Evolutionary conservation across 192 early-diverging fungal species (phyloP).

Genomic region (Coemansia sp.): DNA sequence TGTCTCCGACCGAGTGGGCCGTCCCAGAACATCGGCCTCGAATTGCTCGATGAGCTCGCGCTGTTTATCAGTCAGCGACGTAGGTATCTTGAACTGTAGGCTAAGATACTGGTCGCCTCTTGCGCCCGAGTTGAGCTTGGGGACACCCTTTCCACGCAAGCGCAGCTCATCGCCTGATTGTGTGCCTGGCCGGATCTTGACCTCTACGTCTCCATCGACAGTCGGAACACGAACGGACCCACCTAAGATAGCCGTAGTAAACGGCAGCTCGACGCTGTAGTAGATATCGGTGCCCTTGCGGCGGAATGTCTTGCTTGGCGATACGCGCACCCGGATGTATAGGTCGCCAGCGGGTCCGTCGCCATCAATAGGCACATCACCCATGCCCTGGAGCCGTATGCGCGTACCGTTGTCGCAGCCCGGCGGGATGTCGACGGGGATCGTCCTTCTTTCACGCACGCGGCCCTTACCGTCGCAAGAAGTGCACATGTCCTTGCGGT

Average conservation of each 20-base stretch:
- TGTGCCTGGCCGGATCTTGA: slow-evolving; percentile 80
- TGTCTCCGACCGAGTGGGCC: slow-evolving; percentile 9
- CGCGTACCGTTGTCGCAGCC: slow-evolving; percentile 84
- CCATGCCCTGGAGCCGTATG: slow-evolving; percentile 77
- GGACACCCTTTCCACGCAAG: slow-evolving; percentile 78
- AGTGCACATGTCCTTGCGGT: slow-evolving; percentile 66
- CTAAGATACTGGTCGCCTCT: slow-evolving; percentile 92
- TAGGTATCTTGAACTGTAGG: slow-evolving; percentile 83
- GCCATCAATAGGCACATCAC: slow-evolving; percentile 76
- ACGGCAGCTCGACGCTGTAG: slow-evolving; percentile 73
- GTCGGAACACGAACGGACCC: slow-evolving; percentile 87
- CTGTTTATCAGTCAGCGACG: slow-evolving; percentile 51
- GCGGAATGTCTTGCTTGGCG: slow-evolving; percentile 73
- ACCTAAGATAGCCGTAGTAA: slow-evolving; percentile 86
- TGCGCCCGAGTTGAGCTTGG: slow-evolving; percentile 56
- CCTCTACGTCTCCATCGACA: slow-evolving; percentile 94
- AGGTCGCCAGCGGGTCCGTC: slow-evolving; percentile 82
- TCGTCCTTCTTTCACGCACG: slow-evolving; percentile 71
- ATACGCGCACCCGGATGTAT: slow-evolving; percentile 77
- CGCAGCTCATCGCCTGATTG: slow-evolving; percentile 88
- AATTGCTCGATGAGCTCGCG: slow-evolving; percentile 67
- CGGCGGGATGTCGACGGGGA: slow-evolving; percentile 80
- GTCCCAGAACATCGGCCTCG: slow-evolving; percentile 42
- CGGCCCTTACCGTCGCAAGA: slow-evolving; percentile 82
- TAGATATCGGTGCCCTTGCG: slow-evolving; percentile 83